Evolutionary conservation across 257 asterid species (phyloP), one percentile per base, ranked within the genome.

Genomic region (Gardenia jasminoides): DNA sequence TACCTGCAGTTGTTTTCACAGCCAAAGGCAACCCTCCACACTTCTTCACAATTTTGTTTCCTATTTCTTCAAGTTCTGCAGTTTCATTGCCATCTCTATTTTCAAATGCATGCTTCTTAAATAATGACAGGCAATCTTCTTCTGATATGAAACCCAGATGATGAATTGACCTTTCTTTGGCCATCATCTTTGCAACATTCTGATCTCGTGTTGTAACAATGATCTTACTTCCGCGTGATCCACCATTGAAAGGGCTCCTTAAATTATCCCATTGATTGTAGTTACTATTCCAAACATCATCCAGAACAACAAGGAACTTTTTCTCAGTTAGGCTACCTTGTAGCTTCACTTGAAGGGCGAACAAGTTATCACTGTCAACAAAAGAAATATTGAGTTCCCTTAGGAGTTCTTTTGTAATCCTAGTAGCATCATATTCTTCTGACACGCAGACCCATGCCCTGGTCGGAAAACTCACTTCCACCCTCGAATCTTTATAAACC

Each of bases 161-260:
- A 13, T 15, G 17, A 12, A 61, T 46, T 50, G 72, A 22, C 70
- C 10, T 10, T 59, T 70, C 61, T 26, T 54, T 10, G 33, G 85
- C 85, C 80, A 88, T 88, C 72, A 82, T 82, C 26, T 66, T 65
- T 11, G 93, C 93, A 46, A 87, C 85, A 7, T 81, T 72, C 41
- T 82, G 88, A 3, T 83, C 83, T 22, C 90, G 91, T 67, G 96
- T 89, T 9, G 96, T 91, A 12, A 89, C 86, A n/a, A 91, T 87
- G 50, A 91, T 88, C 81, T 80, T 75, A 82, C 94, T 91, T 73
- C 92, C 90, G 0, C 82, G 76, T 54, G 70, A 74, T 75, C 91
- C 92, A 71, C 75, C 65, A 71, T 73, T 83, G 76, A 91, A 87
- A 12, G 83, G 89, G 26, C 76, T 82, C 47, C 80, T 81, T 28